Base-by-base conservation (phyloP, 1,139 yeast genomes). In the Kodamaea arcana region DNA sequence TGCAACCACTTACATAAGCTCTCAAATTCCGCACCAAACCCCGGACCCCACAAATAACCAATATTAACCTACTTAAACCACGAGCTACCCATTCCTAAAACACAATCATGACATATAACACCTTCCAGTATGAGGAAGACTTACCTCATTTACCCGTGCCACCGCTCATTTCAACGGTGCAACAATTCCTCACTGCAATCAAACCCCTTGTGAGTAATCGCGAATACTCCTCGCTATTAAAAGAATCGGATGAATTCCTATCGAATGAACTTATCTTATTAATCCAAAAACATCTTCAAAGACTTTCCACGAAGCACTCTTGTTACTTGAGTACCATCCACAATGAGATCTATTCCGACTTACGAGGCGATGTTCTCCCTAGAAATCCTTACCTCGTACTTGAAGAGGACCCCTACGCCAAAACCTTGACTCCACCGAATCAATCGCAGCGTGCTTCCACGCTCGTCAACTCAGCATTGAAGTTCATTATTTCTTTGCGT, bases 351-450 rank as follows among this genome's bases (percentile, higher is more conserved):
- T 78, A 81, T 43, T 84, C 84, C 20, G 84, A 80, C 37, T 57
- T 75, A 27, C 58, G 77, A 34, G 80, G 80, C 11, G 83, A 80
- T 46, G 78, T 83, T 2, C 62, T 83, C 34, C 94, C 94, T 4
- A 62, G 90, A 41, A 83, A 83, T 49, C 94, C 94, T 0, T 83
- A 80, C 47, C 65, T 83, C 46, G 73, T 83, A 7, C 56, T 83
- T 21, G 87, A 82, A 45, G 83, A 82, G 50, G 94, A 83, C 46
- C 88, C 90, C 1, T 69, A 77, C 44, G 55, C 72, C 14, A 64
- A 65, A 46, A 68, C 74, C n/a, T 56, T 69, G 39, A 75, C 70
- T 38, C 78, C 80, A 22, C 83, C 86, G 4, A 65, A 73, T 39
- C 92, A 83, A 58, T 65, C 77, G 3, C 81, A 78, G 42, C 57